Evolutionary conservation across 2,329 filamentous ascomycete species (phyloP), one percentile per base, ranked within the genome.

Genomic region (Colletotrichum aenigma): DNA sequence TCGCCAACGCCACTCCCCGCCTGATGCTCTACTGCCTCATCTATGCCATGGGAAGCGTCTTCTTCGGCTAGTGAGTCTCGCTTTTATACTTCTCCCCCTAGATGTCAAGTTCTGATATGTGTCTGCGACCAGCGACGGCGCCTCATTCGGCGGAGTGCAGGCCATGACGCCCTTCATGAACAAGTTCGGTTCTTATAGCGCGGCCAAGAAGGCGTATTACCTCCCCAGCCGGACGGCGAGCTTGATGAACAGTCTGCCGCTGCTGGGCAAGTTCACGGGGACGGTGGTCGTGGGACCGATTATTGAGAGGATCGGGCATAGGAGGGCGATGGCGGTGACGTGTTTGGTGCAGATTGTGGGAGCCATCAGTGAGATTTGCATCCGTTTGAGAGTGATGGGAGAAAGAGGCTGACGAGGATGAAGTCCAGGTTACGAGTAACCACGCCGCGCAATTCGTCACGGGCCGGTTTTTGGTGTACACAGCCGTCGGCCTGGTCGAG

Each of bases 381-480:
- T 5, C 7, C 10, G 52, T 0, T n/a, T n/a, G 7, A 1, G 24
- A 28, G 52, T 28, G 9, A 18, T 9, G 1, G 0, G 38, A 18
- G 9, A 12, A 24, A 10, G 12, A 24, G 0, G 21, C 16, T 56
- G 21, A 56, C 7, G 21, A 26, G 12, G 4, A 0, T 56, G 52
- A 15, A 56, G 52, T 56, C 15, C 52, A 56, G 52, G 52, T 56
- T 18, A 56, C 52, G 24, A 56, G 52, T 26, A 28, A 10, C 24
- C 52, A 56, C 52, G 52, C 52, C 7, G 52, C 52, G 24, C 52
- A 56, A 1, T 56, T 56, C 0, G 52, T 56, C n/a, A 56, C 24
- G 21, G 52, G 52, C 6, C 52, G 52, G 7, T 56, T 56, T 3
- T 0, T 56, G 52, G 52, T 56, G 13, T 56, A 56, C 52, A 56